These are phyloP conservation scores for Meira miltonrushii DNA, from an alignment of 1,284 basidiomycete genomes.

Conservation along the genomic window DNA sequence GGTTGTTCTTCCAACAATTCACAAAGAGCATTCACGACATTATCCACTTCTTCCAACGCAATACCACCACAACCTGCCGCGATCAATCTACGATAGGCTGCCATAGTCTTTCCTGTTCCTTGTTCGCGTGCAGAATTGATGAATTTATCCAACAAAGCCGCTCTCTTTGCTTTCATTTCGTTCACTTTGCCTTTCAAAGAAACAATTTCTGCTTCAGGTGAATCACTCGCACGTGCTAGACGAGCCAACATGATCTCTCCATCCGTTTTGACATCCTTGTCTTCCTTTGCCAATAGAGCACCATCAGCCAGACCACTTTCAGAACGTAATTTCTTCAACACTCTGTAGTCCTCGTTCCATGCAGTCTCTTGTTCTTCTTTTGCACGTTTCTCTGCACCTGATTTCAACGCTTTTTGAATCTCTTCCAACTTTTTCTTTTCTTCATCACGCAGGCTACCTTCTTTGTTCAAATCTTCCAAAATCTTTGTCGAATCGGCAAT, in stretches of 20 bases:
- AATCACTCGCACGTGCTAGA: slow-evolving; percentile 17
- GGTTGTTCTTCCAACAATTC: slow-evolving; percentile 39
- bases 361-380: slow-evolving; percentile 52
- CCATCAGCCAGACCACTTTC: slow-evolving; percentile 25
- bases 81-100: slow-evolving; percentile 48
- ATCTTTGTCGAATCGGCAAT: slow-evolving; percentile 65
- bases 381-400: slow-evolving; percentile 73
- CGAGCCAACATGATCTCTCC: slow-evolving; percentile 16
- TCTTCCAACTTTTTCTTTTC: slow-evolving; percentile 62
- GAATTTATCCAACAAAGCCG: slow-evolving; percentile 27
- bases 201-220: slow-evolving; percentile 20
- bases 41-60: slow-evolving; percentile 46
- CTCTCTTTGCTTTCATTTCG: slow-evolving; percentile 18
- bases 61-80: slow-evolving; percentile 49
- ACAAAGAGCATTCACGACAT: slow-evolving; percentile 46
- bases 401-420: slow-evolving; percentile 65
- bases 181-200: slow-evolving; percentile 26
- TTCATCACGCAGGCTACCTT: slow-evolving; percentile 65
- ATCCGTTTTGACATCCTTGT: slow-evolving; percentile 5
- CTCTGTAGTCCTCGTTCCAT: slow-evolving; percentile 33
- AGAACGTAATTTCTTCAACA: slow-evolving; percentile 27
- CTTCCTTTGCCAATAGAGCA: slow-evolving; percentile 12
- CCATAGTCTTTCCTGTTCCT: slow-evolving; percentile 45
- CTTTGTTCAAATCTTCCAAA: slow-evolving; percentile 62
- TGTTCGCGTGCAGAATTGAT: slow-evolving; percentile 33